phyloP scores from a whole-genome alignment of 306 rosid genomes.

The Boehmeria nivea region DNA sequence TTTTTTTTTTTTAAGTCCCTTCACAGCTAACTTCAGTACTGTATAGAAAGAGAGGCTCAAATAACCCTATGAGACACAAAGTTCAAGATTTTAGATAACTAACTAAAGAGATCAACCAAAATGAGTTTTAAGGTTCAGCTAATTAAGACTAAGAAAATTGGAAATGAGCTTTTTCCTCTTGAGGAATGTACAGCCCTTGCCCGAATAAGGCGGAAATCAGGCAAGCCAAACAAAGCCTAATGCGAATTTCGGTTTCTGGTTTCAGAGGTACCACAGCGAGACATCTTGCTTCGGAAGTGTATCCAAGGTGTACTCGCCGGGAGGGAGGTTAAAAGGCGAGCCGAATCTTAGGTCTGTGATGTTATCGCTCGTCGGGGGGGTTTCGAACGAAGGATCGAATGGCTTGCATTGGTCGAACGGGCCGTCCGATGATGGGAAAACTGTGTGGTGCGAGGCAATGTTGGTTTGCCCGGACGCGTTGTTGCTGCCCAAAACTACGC shows the following conservation, averaged over 20 bases:
- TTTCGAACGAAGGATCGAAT: conserved; percentile 33
- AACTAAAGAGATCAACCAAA: too few relatives aligned
- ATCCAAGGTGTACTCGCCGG: conserved; percentile 25
- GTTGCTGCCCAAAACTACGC: conserved; percentile 15
- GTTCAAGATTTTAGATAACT: too few relatives aligned
- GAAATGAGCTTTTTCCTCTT: too few relatives aligned
- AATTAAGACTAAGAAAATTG: too few relatives aligned
- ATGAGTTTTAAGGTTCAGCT: too few relatives aligned
- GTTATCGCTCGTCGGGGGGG: conserved; percentile 19
- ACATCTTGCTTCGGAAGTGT: conserved; percentile 36
- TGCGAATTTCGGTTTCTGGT: neutral
- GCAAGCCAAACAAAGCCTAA: neutral
- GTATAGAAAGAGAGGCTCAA: too few relatives aligned
- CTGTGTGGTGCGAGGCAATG: conserved; percentile 16
- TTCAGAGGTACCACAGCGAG: conserved; percentile 40
- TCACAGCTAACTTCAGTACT: too few relatives aligned
- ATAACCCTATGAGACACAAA: too few relatives aligned
- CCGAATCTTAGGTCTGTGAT: conserved; percentile 26
- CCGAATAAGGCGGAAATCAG: too few relatives aligned
- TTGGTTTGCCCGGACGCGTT: conserved; percentile 12
- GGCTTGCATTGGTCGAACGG: conserved; percentile 30
- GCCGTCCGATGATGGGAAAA: conserved; percentile 16
- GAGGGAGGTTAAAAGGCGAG: conserved; percentile 32
- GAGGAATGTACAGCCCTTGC: too few relatives aligned
- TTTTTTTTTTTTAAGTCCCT: too few relatives aligned